Base-by-base conservation (phyloP, 345 rosid genomes). In the Salix viminalis region DNA sequence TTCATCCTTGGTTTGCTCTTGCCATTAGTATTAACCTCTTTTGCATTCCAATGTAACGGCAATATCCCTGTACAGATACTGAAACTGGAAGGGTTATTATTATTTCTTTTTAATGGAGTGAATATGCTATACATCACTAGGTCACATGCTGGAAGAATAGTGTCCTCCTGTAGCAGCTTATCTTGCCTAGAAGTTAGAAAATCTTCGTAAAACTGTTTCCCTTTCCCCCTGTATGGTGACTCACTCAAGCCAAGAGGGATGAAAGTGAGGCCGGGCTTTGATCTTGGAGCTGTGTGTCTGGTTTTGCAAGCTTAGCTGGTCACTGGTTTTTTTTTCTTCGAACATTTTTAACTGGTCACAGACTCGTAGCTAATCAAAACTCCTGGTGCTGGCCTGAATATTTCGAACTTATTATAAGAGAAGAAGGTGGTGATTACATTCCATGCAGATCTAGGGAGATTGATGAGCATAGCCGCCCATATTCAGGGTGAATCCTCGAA, bases 1-100 rank as follows among this genome's bases (percentile, higher is more conserved):
- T n/a, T 58, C 11, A 7, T 32, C 48, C 75, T 50, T 69, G n/a
- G 66, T 68, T 79, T 60, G 3, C 44, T 26, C 44, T 39, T 23
- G 28, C 58, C 69, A 24, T 60, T 41, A 69, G 78, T 62, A 21
- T 72, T 69, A 26, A 58, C 69, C 11, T 36, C 58, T 79, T 76
- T 79, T 52, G n/a, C 66, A 61, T 73, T 81, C 74, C 41, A 15
- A 19, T 81, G 58, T 67, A 76, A 70, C 62, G 64, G 64, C 74
- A 19, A 76, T 82, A 62, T 76, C 80, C 83, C 82, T 76, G 80
- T 85, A 69, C 73, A 84, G 79, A 85, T 61, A 26, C 79, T 75
- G 73, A 72, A 76, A 75, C 85, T 80, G 85, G 75, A 73, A 75
- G 79, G 83, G 84, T 81, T 79, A 54, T 74, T 19, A 13, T 48